phyloP scores from a whole-genome alignment of 2,329 filamentous ascomycete genomes.

The Xylaria sp. region DNA sequence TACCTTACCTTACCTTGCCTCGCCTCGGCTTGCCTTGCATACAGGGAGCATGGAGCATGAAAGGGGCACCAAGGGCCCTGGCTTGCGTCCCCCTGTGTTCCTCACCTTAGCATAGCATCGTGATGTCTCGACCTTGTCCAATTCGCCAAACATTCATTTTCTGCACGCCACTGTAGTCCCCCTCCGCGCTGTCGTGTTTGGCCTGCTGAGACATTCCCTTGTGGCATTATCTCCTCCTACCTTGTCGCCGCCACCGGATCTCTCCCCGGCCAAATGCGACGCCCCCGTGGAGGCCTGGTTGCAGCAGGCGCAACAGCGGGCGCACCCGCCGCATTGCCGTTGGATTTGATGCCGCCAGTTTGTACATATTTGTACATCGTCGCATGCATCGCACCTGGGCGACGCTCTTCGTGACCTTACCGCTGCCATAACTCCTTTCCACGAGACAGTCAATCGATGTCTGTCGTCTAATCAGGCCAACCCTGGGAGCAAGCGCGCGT shows the following conservation, averaged over 20 bases:
- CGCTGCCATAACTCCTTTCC: neutral
- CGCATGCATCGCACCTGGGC: conserved; percentile 4
- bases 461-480: conserved; percentile 9
- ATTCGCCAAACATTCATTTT: conserved; percentile 2
- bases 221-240: conserved; percentile 3
- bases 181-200: conserved; percentile 3
- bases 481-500: conserved; percentile 26
- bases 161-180: neutral
- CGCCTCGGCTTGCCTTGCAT: neutral
- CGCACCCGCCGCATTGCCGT: conserved; percentile 22
- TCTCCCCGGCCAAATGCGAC: conserved; percentile 18
- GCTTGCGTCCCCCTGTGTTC: neutral
- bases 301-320: conserved; percentile 9
- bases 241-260: conserved; percentile 2
- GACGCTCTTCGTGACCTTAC: conserved; percentile 5
- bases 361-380: conserved; percentile 11
- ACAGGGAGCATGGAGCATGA: too few relatives aligned
- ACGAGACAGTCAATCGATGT: conserved; percentile 4
- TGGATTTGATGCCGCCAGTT: conserved; percentile 21
- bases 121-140: conserved; percentile 21
- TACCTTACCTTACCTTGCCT: neutral
- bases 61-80: neutral
- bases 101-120: conserved; percentile 17
- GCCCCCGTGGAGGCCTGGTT: conserved; percentile 12
- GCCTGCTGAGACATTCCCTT: conserved; percentile 10